phyloP scores from a whole-genome alignment of 169 alveolate species.

The Cryptosporidium viatorum region DNA sequence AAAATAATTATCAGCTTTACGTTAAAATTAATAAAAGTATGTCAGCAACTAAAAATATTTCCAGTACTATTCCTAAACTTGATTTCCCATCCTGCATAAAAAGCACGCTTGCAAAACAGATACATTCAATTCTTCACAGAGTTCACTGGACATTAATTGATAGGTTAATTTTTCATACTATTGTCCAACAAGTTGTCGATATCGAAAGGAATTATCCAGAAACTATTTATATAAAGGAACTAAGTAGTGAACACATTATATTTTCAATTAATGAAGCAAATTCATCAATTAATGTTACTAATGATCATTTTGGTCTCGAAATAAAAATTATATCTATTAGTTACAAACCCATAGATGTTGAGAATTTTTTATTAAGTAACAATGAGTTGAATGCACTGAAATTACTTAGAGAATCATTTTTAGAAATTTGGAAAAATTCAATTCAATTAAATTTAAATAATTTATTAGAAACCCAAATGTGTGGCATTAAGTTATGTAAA shows the following conservation, averaged over 20 bases:
- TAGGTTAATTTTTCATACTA: conserved; percentile 1
- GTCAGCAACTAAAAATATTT: not conserved
- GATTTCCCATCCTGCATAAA: conserved; percentile 22
- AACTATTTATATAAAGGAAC: not conserved
- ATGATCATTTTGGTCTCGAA: not conserved
- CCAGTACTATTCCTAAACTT: not conserved
- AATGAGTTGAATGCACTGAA: conserved; percentile 5
- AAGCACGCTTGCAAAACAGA: conserved; percentile 42
- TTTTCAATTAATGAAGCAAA: conserved; percentile 32
- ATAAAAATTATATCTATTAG: not conserved
- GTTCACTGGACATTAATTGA: conserved; percentile 56
- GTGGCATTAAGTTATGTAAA: not conserved
- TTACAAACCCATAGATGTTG: not conserved
- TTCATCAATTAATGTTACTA: not conserved
- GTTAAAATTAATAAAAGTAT: not conserved
- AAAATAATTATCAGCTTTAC: conserved; percentile 18
- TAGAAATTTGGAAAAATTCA: conserved; percentile 35
- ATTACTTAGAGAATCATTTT: conserved; percentile 41
- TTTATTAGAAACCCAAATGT: not conserved
- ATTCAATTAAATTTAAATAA: not conserved
- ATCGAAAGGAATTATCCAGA: not conserved
- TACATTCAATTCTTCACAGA: conserved; percentile 52
- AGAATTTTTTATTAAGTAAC: not conserved
- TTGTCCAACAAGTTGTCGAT: conserved; percentile 24
- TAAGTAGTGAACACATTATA: not conserved